A percentile compares a stretch with the other conserved stretches of the same genome.
Evolutionary conservation across 306 rosid genomes (phyloP).

Genomic region (Castanea mollissima): DNA sequence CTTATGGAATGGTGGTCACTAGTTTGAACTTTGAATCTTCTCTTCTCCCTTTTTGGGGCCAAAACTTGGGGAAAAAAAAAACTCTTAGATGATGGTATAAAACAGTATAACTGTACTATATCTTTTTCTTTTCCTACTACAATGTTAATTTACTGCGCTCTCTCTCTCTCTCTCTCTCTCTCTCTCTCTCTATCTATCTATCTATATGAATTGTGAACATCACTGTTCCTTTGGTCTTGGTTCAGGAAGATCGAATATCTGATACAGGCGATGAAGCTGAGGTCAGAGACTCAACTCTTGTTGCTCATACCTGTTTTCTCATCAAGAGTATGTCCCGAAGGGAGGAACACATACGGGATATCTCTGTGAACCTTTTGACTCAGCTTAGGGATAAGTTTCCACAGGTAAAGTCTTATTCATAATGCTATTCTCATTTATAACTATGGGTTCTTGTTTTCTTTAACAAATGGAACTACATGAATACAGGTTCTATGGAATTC

Average conservation of each 20-base stretch:
- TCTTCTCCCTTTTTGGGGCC: too few species aligned
- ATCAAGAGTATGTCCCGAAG: conserved; percentile 81
- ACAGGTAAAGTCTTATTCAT: conserved; percentile 48
- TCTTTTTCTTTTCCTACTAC: background rate
- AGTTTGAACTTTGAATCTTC: too few species aligned
- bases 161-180: background rate
- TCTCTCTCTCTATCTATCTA: background rate
- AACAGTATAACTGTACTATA: background rate
- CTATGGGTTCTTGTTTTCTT: background rate
- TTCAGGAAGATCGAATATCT: conserved; percentile 88
- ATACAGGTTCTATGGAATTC: conserved; percentile 96
- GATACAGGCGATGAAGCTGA: conserved; percentile 88
- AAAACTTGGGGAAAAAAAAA: too few species aligned
- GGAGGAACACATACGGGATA: conserved; percentile 88
- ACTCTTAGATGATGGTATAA: background rate
- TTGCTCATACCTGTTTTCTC: conserved; percentile 78
- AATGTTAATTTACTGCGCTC: background rate
- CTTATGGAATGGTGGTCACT: too few species aligned
- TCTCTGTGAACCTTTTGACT: conserved; percentile 75
- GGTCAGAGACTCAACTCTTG: conserved; percentile 70
- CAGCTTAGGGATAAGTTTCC: conserved; percentile 93
- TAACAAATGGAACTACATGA: conserved; percentile 23
- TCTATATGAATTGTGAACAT: conserved; percentile 9
- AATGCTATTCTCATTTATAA: conserved; percentile 5
- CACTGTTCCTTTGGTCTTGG: conserved; percentile 34